Evolutionary conservation across 352 stramenopile species (phyloP), one percentile per base, ranked within the genome.

Genomic region (Globisporangium apiculatum): DNA sequence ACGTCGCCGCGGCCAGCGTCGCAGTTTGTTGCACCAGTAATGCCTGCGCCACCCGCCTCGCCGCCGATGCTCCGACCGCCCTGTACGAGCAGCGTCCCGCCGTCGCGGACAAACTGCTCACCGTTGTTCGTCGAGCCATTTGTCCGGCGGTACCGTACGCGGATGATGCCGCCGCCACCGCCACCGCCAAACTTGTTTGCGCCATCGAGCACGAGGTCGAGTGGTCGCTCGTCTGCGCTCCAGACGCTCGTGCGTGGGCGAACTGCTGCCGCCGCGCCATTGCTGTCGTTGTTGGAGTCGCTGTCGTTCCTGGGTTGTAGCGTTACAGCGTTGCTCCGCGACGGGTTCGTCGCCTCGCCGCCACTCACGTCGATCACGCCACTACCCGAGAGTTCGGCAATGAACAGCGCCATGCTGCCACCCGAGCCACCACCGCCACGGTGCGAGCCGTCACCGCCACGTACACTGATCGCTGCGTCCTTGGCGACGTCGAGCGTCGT

Each of bases 361-460:
- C 85, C 85, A 35, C 65, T 68, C 4, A 84, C 62, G 55, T 88
- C 76, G 48, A 94, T 65, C 4, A 57, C 31, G 7, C 85, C 85
- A n/a, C 69, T 67, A 9, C 85, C 85, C n/a, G 60, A 50, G 5
- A 94, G 61, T 37, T 91, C 67, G 6, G 67, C 58, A n/a, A 89
- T 59, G 31, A 77, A 85, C 37, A 92, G 51, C 14, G 71, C 72
- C 45, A 94, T 69, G 10, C 80, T 68, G 14, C 85, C 85, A 12
- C 85, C 85, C 9, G 85, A 72, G 31, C 85, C 85, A 55, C 85
- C 85, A 36, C 85, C 85, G 31, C 85, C 85, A 14, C 76, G 75
- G 53, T 79, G 83, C 4, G 65, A 75, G 8, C 85, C 85, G 36
- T 61, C 58, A 4, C 75, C 72, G 36, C 85, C 85, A 43, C 68